phyloP scores from a whole-genome alignment of 2,329 filamentous ascomycete genomes.

The Pseudofabraea citricarpa region DNA sequence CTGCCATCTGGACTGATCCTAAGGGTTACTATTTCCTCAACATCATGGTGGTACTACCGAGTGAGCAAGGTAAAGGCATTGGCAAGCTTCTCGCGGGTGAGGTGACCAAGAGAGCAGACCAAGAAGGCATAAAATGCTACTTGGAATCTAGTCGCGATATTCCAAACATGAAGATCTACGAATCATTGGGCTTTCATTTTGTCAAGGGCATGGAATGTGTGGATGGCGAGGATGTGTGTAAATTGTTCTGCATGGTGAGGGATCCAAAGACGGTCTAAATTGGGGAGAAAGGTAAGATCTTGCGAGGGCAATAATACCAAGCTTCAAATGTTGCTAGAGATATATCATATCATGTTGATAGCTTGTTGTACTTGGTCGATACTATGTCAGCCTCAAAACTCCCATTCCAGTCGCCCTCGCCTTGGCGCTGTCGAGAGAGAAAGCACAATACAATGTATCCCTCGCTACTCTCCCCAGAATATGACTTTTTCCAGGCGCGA shows the following conservation, averaged over 20 bases:
- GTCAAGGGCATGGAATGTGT: conserved; percentile 62
- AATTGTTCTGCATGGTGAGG: conserved; percentile 44
- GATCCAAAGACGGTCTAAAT: conserved; percentile 29
- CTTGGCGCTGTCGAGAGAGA: too few relatives aligned
- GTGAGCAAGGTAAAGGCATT: conserved; percentile 61
- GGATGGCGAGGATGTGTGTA: conserved; percentile 52
- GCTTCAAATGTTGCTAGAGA: too few relatives aligned
- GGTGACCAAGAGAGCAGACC: conserved; percentile 59
- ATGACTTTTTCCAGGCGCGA: too few relatives aligned
- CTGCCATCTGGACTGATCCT: conserved; percentile 58
- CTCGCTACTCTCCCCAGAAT: too few relatives aligned
- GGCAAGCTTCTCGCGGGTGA: conserved; percentile 59
- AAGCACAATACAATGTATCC: too few relatives aligned
- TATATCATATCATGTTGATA: too few relatives aligned
- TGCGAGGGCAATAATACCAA: too few relatives aligned
- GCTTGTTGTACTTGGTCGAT: too few relatives aligned
- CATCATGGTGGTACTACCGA: conserved; percentile 64
- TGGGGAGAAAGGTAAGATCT: too few relatives aligned
- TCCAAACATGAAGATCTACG: conserved; percentile 68
- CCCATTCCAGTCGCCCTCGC: too few relatives aligned
- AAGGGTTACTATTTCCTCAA: conserved; percentile 74
- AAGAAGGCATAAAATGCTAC: conserved; percentile 61
- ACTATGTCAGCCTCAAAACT: too few relatives aligned
- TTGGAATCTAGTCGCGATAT: conserved; percentile 64
- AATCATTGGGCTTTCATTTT: conserved; percentile 62